These are phyloP conservation scores for Borealophlyctis nickersoniae DNA, from an alignment of 192 early-diverging fungal genomes.

Conservation along the genomic window DNA sequence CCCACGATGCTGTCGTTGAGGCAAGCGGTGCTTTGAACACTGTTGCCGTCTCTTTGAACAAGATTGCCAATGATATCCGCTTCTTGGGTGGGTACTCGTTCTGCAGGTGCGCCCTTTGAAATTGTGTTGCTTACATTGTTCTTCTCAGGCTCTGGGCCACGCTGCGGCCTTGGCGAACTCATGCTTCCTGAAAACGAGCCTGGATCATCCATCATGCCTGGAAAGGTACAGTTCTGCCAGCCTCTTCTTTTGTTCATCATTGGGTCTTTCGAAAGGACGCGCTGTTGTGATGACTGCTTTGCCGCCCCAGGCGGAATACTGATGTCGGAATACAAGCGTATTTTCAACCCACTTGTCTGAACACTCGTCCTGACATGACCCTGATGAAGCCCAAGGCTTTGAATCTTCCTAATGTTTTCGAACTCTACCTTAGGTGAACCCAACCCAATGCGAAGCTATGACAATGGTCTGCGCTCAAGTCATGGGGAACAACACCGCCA, in stretches of 20 bases:
- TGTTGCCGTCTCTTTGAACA: slow-evolving; percentile 92
- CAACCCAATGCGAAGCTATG: slow-evolving; percentile 99
- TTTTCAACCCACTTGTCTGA: neutral
- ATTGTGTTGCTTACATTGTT: no score
- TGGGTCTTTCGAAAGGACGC: no score
- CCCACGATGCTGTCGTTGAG: slow-evolving; percentile 98
- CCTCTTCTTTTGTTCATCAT: neutral
- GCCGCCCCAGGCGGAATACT: neutral
- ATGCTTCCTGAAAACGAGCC: slow-evolving; percentile 98
- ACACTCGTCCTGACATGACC: no score
- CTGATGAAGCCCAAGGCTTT: no score
- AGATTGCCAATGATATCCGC: slow-evolving; percentile 99
- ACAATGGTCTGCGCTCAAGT: slow-evolving; percentile 99
- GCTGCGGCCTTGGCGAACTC: slow-evolving; percentile 97
- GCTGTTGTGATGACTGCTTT: neutral
- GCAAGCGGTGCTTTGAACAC: slow-evolving; percentile 93
- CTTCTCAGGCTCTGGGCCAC: slow-evolving; percentile 71
- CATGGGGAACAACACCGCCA: slow-evolving; percentile 96
- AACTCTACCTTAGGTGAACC: slow-evolving; percentile 76
- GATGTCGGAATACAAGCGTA: neutral
- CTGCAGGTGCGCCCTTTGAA: no score
- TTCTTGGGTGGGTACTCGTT: slow-evolving; percentile 58
- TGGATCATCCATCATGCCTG: slow-evolving; percentile 99
- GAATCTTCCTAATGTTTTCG: no score
- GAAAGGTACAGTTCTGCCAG: slow-evolving; percentile 72